Percentiles rank a stretch among this genome's conserved stretches.
Evolutionary conservation across 768 basidiomycete genomes (phyloP).

Genomic region (Dioszegia crocea): DNA sequence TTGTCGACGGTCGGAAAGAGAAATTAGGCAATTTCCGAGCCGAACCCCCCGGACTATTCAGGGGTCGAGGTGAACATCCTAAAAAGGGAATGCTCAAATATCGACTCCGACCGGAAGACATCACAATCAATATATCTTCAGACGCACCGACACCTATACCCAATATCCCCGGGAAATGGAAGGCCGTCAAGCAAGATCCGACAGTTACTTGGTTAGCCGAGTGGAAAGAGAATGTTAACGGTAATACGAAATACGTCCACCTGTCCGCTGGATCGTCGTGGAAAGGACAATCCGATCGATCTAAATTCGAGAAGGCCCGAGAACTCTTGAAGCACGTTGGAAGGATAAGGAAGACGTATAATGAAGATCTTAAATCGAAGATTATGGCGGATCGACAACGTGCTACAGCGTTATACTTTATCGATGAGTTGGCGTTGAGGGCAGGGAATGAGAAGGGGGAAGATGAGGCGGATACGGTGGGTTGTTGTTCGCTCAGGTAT

Average conservation of each 20-base stretch:
- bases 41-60: constrained; percentile 96
- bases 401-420: constrained; percentile 99
- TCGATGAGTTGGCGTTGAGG: constrained; percentile 92
- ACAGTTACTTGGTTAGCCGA: constrained; percentile 98
- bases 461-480: constrained; percentile 98
- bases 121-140: constrained; percentile 88
- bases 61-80: constrained; percentile 97
- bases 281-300: constrained; percentile 96
- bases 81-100: constrained; percentile 91
- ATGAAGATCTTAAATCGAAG: constrained; percentile 74
- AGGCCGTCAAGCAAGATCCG: constrained; percentile 76
- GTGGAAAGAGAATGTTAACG: constrained; percentile 98
- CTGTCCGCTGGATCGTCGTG: constrained; percentile 93
- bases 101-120: constrained; percentile 89
- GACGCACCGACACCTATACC: constrained; percentile 71
- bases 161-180: constrained; percentile 90
- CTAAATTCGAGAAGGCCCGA: constrained; percentile 96
- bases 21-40: constrained; percentile 97
- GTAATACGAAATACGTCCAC: constrained; percentile 95
- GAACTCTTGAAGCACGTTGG: constrained; percentile 91
- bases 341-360: constrained; percentile 84
- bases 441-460: constrained; percentile 99
- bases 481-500: constrained; percentile 94
- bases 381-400: constrained; percentile 92
- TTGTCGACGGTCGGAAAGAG: constrained; percentile 94